These are phyloP conservation scores for Chaetoceros muelleri DNA, from an alignment of 108 stramenopile genomes.

Conservation along the genomic window DNA sequence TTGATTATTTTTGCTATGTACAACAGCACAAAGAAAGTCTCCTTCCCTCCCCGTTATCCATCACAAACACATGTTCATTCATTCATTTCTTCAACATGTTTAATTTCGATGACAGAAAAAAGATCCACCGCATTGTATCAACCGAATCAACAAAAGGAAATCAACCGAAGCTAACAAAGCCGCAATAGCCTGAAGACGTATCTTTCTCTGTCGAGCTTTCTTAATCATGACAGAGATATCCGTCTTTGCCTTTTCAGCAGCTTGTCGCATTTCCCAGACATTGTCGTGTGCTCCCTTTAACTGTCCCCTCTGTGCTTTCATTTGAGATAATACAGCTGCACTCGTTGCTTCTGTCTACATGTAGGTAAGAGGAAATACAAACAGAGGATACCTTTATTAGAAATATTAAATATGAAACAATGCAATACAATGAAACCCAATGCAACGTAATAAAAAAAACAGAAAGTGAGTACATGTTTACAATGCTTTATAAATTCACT, in stretches of 20 bases:
- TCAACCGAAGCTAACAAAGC: constrained; percentile 45
- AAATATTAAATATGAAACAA: background rate
- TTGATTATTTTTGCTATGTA: too few relatives aligned
- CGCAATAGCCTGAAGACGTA: constrained; percentile 52
- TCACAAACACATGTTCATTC: too few relatives aligned
- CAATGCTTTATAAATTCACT: background rate
- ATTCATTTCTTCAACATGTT: too few relatives aligned
- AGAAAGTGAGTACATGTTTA: too few relatives aligned
- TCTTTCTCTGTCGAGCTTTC: constrained; percentile 65
- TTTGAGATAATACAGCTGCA: constrained; percentile 54
- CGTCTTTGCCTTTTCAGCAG: constrained; percentile 60
- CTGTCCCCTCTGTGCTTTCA: constrained; percentile 73
- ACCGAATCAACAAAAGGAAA: constrained; percentile 54
- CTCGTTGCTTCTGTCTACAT: constrained; percentile 59
- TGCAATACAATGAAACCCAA: background rate
- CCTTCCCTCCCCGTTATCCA: too few relatives aligned
- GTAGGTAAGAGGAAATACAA: background rate
- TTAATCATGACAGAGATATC: constrained; percentile 54
- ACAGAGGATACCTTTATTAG: background rate
- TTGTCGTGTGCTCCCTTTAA: constrained; percentile 73
- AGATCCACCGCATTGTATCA: constrained; percentile 72
- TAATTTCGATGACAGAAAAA: too few relatives aligned
- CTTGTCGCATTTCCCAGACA: constrained; percentile 67
- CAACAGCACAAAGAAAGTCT: too few relatives aligned
- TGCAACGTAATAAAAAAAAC: background rate